A percentile compares a stretch with the other conserved stretches of the same genome.
Evolutionary conservation across 768 basidiomycete genomes (phyloP).

Genomic region (Macrolepiota albuminosa): DNA sequence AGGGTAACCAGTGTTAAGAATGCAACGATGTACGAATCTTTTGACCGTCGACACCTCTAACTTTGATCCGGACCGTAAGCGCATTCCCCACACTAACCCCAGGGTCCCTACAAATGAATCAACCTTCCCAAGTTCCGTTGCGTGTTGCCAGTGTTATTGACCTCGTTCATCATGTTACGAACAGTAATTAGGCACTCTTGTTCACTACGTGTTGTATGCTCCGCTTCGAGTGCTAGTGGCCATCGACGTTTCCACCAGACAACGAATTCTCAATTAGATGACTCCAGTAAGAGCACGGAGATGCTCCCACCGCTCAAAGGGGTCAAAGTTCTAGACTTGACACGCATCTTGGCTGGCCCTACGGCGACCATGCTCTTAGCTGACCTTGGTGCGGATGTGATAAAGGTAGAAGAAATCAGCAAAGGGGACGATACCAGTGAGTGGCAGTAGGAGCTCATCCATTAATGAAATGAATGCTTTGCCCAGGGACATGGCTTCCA

Average conservation of each 20-base stretch:
- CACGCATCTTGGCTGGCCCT: constrained; percentile 88
- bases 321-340: constrained; percentile 82
- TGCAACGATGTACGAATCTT: not conserved
- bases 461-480: constrained; percentile 4
- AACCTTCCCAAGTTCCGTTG: not conserved
- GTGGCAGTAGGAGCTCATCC: not conserved
- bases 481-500: constrained; percentile 61
- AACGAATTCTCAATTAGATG: not conserved
- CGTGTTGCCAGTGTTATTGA: not conserved
- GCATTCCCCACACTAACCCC: not conserved
- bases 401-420: constrained; percentile 82
- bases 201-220: not conserved
- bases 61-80: not conserved
- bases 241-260: constrained; percentile 2
- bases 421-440: constrained; percentile 79
- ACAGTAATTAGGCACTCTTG: not conserved
- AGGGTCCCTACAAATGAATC: not conserved
- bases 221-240: not conserved
- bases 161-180: constrained; percentile 1
- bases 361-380: constrained; percentile 92
- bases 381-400: constrained; percentile 88
- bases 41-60: not conserved
- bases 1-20: not conserved
- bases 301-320: constrained; percentile 79
- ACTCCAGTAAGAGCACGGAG: constrained; percentile 29